Evolutionary conservation across 441 rosid genomes (phyloP), one percentile per base, ranked within the genome.

Genomic region (Breynia disticha): DNA sequence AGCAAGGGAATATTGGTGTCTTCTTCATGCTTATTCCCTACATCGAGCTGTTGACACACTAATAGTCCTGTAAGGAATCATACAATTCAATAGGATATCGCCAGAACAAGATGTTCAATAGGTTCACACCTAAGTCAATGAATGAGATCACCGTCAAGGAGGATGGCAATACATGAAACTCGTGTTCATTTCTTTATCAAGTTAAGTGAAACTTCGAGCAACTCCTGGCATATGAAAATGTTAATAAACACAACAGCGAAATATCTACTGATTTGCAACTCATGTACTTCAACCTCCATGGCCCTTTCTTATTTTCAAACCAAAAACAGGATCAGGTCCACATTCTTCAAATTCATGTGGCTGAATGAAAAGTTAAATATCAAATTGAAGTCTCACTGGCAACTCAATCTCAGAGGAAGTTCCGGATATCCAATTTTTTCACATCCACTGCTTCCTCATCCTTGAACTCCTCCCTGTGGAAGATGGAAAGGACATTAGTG

Each of bases 351-450:
- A 11, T 11, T 28, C 35, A 5, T 28, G 35, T 28, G 35, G 35
- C 3, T 28, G 35, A 28, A 28, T 9, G 4, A 2, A 28, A 28
- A 9, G 5, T 28, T 4, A 28, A 28, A 28, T 28, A 28, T 28
- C 35, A 28, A 28, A 28, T 2, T 9, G n/a, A n/a, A 28, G 7
- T 28, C 35, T 28, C 35, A 28, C 8, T 28, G 4, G 8, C 35
- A 28, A 28, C 35, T 9, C 4, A 28, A 18, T 11, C 50, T 82
- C 66, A 91, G 35, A 93, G 69, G 70, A 88, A 88, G 82, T 93
- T 88, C 70, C 98, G 74, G 72, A 93, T 63, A 74, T 93, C 98
- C 77, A 88, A 56, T 11, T 95, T 81, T 78, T 81, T 93, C 76
- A 86, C 88, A 42, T 81, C 88, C 1, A 71, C 78, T 83, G 72